Conservation (phyloP, 257 asterid genomes). For the Echites panduratus region DNA sequence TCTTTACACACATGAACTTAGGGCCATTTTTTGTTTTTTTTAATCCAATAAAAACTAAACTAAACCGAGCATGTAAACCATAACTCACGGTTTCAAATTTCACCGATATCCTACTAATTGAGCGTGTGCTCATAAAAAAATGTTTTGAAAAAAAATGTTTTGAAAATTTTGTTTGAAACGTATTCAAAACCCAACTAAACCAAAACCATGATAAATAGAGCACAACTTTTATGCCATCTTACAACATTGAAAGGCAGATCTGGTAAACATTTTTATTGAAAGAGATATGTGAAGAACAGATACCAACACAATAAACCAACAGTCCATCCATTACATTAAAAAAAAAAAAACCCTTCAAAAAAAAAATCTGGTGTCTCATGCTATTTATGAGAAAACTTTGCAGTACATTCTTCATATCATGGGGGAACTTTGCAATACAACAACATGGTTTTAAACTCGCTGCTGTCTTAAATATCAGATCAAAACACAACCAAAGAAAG, state of each 20-base stretch:
- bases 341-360: too few relatives aligned
- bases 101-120: too few relatives aligned
- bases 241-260: background rate
- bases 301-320: background rate
- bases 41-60: too few relatives aligned
- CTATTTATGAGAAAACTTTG: background rate
- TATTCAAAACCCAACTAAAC: too few relatives aligned
- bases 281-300: background rate
- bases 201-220: background rate
- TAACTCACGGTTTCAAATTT: too few relatives aligned
- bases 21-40: too few relatives aligned
- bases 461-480: background rate
- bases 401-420: background rate
- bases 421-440: background rate
- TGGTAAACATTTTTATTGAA: background rate
- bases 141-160: too few relatives aligned
- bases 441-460: background rate
- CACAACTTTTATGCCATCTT: background rate
- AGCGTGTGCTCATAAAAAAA: too few relatives aligned
- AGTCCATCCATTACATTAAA: too few relatives aligned
- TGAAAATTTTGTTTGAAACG: too few relatives aligned
- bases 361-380: background rate
- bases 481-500: background rate
- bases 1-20: too few relatives aligned
- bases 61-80: too few relatives aligned